A percentile compares a stretch with the other conserved stretches of the same genome.
These are phyloP conservation scores for Macadamia tetraphylla DNA, from an alignment of 164 flowering plant genomes.

Conservation along the genomic window DNA sequence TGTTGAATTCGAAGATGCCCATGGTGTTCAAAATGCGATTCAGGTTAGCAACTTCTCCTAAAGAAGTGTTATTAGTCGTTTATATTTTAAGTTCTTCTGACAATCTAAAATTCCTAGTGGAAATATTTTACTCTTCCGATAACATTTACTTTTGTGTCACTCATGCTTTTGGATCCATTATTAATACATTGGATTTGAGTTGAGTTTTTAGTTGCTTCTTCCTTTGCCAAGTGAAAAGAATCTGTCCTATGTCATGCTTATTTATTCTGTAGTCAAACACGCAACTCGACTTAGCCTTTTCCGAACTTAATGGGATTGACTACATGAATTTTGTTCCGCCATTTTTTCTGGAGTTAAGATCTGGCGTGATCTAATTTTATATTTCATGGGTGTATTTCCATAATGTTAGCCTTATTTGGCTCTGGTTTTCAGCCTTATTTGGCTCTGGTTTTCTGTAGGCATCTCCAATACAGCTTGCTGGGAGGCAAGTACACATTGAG, in stretches of 20 bases:
- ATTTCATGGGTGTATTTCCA: neutral
- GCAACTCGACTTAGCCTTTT: no score
- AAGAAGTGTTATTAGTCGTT: no score
- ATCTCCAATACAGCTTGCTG: constrained; percentile 52
- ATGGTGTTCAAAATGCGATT: constrained; percentile 71
- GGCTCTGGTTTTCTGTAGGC: constrained; percentile 37
- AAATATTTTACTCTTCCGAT: no score
- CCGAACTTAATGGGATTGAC: no score
- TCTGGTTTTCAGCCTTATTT: neutral
- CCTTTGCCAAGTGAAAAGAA: neutral
- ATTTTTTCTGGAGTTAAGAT: no score
- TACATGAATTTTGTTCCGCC: no score
- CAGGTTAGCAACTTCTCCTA: constrained; percentile 34
- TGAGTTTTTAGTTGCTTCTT: neutral
- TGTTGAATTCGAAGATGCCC: constrained; percentile 80
- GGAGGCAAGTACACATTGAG: constrained; percentile 64
- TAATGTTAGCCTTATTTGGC: no score
- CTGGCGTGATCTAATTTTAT: no score
- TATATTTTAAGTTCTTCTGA: no score
- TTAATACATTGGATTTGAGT: neutral
- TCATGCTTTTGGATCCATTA: neutral
- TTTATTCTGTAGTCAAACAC: no score
- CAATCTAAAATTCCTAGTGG: no score
- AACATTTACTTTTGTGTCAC: neutral
- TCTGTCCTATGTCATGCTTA: no score